These are phyloP conservation scores for Saturnispora sekii DNA, from an alignment of 805 yeast genomes.

Conservation along the genomic window DNA sequence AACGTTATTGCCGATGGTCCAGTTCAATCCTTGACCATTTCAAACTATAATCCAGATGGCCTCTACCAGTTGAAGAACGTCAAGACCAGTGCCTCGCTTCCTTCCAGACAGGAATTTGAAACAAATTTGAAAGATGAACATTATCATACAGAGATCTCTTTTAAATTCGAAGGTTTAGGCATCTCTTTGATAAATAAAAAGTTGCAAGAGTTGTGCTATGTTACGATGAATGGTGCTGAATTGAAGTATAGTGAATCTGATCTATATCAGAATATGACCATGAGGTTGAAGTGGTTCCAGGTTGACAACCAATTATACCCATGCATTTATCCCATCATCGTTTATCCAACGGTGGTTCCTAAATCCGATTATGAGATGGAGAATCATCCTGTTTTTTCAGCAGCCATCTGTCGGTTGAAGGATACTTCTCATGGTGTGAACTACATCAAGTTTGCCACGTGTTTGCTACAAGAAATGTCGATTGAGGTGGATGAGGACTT, in stretches of 20 bases:
- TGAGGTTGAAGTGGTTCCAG: slow-evolving; percentile 90
- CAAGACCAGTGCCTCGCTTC: slow-evolving; percentile 22
- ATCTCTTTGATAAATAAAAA: slow-evolving; percentile 69
- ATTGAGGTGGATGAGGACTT: slow-evolving; percentile 93
- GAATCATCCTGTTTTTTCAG: slow-evolving; percentile 84
- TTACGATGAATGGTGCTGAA: slow-evolving; percentile 77
- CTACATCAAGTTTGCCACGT: slow-evolving; percentile 85
- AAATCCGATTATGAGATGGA: slow-evolving; percentile 75
- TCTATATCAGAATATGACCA: slow-evolving; percentile 65
- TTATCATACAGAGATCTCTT: slow-evolving; percentile 40
- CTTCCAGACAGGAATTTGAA: slow-evolving; percentile 39
- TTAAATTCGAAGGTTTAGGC: slow-evolving; percentile 79
- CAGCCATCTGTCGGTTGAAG: slow-evolving; percentile 70
- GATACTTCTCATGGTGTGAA: slow-evolving; percentile 87
- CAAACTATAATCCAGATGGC: slow-evolving; percentile 76
- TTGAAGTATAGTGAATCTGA: slow-evolving; percentile 75
- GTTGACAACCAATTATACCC: slow-evolving; percentile 88
- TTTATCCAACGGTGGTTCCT: slow-evolving; percentile 87
- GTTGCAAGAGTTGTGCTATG: slow-evolving; percentile 67
- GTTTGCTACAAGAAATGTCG: slow-evolving; percentile 82
- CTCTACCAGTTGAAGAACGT: slow-evolving; percentile 48
- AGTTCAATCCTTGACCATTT: slow-evolving; percentile 74
- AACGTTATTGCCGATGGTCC: slow-evolving; percentile 97
- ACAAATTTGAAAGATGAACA: slow-evolving; percentile 44
- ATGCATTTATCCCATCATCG: slow-evolving; percentile 74